Evolutionary conservation across 306 rosid species (phyloP), one percentile per base, ranked within the genome.

Genomic region (Dalbergia cochinchinensis): DNA sequence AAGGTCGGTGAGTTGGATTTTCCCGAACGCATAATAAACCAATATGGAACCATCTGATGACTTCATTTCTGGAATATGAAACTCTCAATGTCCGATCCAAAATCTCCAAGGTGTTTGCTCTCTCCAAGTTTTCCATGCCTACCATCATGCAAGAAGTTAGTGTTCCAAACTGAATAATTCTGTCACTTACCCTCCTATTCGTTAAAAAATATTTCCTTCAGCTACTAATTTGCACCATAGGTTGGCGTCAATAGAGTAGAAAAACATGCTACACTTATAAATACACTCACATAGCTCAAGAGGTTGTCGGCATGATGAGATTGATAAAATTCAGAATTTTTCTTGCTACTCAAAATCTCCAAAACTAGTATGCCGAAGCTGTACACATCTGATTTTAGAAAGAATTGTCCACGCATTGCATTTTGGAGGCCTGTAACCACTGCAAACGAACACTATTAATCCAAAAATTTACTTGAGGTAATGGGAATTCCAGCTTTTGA

Each of bases 311-410:
- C 67, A 8, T 50, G 31, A 5, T 74, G 34, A 6, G 86, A 34
- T 19, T 79, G 78, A 53, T 67, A 65, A 47, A 73, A 64, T 3
- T 76, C 57, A 4, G 78, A 63, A 9, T 84, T 88, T 80, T 80
- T 88, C 77, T 74, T 88, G 42, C 92, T 90, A 42, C 84, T 84
- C n/a, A 86, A 47, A 44, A 86, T 88, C 82, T 88, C 88, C 44
- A 88, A 64, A 72, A 86, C 64, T 34, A 88, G 22, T 51, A 88
- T 78, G 62, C 88, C 88, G 41, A 88, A 86, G 35, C 90, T 79
- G 42, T 72, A 84, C 41, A 87, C 82, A 44, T 87, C 86, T 8
- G 87, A 81, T 69, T 86, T 86, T 3, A 72, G 22, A 18, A 84
- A 86, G 33, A 82, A 82, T 3, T 86, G 80, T 12, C 89, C 86